A percentile compares a stretch with the other conserved stretches of the same genome.
Evolutionary conservation across 2,329 filamentous ascomycete genomes (phyloP).

Genomic region (Aspergillus floridensis): DNA sequence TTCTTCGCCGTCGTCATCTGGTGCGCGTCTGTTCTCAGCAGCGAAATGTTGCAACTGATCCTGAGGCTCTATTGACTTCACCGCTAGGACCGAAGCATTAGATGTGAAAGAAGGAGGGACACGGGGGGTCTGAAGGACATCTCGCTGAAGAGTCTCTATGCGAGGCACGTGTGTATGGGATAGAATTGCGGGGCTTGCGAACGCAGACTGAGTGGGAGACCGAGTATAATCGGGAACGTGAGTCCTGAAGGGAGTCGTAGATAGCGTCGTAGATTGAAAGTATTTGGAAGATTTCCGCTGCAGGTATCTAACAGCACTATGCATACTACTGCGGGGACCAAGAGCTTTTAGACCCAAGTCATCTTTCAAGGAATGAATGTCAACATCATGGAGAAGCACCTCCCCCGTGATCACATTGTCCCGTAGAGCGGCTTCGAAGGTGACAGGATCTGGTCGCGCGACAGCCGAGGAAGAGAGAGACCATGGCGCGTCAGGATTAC

Average conservation of each 20-base stretch:
- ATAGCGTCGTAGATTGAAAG: background rate
- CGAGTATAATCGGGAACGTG: background rate
- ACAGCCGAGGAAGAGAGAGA: constrained; percentile 26
- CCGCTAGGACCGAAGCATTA: background rate
- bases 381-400: constrained; percentile 59
- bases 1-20: background rate
- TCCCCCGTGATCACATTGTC: constrained; percentile 66
- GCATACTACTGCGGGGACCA: constrained; percentile 58
- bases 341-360: constrained; percentile 58
- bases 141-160: background rate
- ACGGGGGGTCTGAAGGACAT: background rate
- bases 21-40: background rate
- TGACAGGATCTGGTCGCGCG: constrained; percentile 51
- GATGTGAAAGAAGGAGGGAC: background rate
- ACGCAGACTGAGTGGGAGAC: background rate
- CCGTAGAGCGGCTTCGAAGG: constrained; percentile 56
- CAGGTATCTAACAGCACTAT: constrained; percentile 58
- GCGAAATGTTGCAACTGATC: background rate
- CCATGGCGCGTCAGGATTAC: constrained; percentile 47
- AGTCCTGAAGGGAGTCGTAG: constrained; percentile 28
- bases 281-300: constrained; percentile 53
- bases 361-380: constrained; percentile 49
- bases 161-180: background rate
- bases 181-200: background rate
- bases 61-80: background rate